Conservation (phyloP, 1,139 yeast genomes). For the Yamadazyma siamensis region DNA sequence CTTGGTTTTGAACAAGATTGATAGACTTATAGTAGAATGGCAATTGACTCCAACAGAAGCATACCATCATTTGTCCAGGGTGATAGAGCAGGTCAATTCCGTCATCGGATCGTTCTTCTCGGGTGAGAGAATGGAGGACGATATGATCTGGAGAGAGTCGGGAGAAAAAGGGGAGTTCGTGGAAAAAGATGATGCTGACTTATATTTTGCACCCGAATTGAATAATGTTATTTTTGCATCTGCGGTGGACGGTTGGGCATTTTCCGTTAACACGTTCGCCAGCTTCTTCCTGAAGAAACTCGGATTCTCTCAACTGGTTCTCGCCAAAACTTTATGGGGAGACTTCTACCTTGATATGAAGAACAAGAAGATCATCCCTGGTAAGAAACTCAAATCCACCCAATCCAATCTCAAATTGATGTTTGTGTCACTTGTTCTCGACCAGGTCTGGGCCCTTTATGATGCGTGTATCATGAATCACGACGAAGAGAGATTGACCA, state of each 20-base stretch:
- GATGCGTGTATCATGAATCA: constrained; percentile 64
- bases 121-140: constrained; percentile 92
- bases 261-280: constrained; percentile 84
- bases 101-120: constrained; percentile 91
- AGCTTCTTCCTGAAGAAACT: constrained; percentile 80
- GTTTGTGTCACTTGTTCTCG: constrained; percentile 83
- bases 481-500: constrained; percentile 68
- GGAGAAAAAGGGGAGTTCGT: constrained; percentile 56
- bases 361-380: constrained; percentile 72
- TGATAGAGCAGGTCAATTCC: constrained; percentile 91
- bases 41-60: constrained; percentile 84
- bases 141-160: constrained; percentile 74
- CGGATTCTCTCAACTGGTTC: constrained; percentile 76
- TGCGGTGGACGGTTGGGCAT: constrained; percentile 98
- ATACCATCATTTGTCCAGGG: constrained; percentile 68
- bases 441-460: constrained; percentile 90
- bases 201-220: constrained; percentile 85
- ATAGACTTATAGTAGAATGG: constrained; percentile 78
- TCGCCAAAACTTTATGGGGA: constrained; percentile 94
- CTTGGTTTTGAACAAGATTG: constrained; percentile 90
- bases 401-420: constrained; percentile 61
- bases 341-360: constrained; percentile 88
- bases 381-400: constrained; percentile 50
- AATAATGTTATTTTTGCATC: constrained; percentile 93
- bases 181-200: constrained; percentile 76